Conservation (phyloP, 73 alveolate genomes). For the Halteria grandinella region DNA sequence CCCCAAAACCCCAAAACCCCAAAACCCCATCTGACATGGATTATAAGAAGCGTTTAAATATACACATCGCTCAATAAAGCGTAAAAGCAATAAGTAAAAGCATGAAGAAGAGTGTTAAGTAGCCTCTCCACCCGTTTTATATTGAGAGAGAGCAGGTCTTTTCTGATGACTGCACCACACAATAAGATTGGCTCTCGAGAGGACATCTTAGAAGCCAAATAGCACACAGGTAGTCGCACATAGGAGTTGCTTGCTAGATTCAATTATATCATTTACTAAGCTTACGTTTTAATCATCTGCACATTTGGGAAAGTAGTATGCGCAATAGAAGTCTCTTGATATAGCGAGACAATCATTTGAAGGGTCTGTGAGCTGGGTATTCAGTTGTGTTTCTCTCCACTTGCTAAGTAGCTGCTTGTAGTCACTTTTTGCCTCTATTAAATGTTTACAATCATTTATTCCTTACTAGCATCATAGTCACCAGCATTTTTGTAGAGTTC, state of each 20-base stretch:
- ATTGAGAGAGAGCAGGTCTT: too few relatives aligned
- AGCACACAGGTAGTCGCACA: constrained; percentile 36
- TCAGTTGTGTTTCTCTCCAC: constrained; percentile 23
- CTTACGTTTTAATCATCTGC: constrained; percentile 2
- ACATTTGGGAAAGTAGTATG: constrained; percentile 43
- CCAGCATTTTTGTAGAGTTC: constrained; percentile 2
- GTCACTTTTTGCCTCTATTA: constrained; percentile 41
- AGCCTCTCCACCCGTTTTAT: too few relatives aligned
- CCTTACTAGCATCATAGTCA: constrained; percentile 16
- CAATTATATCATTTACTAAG: not conserved
- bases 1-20: too few relatives aligned
- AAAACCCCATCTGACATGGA: too few relatives aligned
- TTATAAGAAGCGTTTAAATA: too few relatives aligned
- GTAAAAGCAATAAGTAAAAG: too few relatives aligned
- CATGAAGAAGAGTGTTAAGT: too few relatives aligned
- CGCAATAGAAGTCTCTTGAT: constrained; percentile 49
- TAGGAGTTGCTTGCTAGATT: constrained; percentile 35
- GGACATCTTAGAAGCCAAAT: constrained; percentile 59
- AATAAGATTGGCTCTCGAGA: constrained; percentile 15
- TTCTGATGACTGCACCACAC: too few relatives aligned
- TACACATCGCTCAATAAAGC: too few relatives aligned
- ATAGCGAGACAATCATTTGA: constrained; percentile 57
- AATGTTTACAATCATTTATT: not conserved
- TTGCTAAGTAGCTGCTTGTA: constrained; percentile 3
- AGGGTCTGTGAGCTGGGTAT: constrained; percentile 43